These are phyloP conservation scores for Claviceps maximensis DNA, from an alignment of 2,329 filamentous ascomycete genomes.

Conservation along the genomic window DNA sequence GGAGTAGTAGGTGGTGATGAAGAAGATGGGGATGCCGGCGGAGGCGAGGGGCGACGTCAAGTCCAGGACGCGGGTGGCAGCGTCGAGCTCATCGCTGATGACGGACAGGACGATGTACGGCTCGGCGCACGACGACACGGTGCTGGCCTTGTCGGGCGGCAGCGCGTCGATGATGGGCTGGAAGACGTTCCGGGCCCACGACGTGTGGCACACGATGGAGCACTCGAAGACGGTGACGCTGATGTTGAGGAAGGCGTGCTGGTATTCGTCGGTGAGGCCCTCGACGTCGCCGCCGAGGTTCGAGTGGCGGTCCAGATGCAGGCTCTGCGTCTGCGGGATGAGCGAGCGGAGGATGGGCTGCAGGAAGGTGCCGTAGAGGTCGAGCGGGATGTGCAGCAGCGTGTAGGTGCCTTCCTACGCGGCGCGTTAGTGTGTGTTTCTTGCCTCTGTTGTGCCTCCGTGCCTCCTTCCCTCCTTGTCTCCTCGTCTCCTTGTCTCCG, in stretches of 20 bases:
- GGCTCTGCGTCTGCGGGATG: conserved; percentile 46
- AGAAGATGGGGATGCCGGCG: conserved; percentile 92
- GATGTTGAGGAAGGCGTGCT: conserved; percentile 81
- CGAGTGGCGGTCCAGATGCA: conserved; percentile 20
- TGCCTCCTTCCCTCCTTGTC: too few species aligned
- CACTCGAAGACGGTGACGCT: conserved; percentile 87
- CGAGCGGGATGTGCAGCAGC: conserved; percentile 79
- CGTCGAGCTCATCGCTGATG: conserved; percentile 78
- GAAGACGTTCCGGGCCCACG: conserved; percentile 63
- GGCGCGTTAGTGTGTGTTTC: too few species aligned
- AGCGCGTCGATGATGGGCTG: conserved; percentile 54
- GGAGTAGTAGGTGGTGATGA: conserved; percentile 96
- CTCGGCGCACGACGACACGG: conserved; percentile 65
- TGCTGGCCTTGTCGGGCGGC: conserved; percentile 34
- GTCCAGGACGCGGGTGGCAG: conserved; percentile 81
- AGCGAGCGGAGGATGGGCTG: conserved; percentile 80
- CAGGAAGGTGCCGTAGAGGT: conserved; percentile 64
- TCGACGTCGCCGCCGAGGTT: conserved; percentile 26
- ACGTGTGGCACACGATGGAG: conserved; percentile 75
- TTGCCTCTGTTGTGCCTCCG: too few species aligned
- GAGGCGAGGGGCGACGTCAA: conserved; percentile 81
- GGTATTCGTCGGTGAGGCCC: conserved; percentile 36
- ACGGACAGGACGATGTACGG: conserved; percentile 83
- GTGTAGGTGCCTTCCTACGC: conserved; percentile 80
- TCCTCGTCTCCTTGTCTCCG: too few species aligned